These are phyloP conservation scores for Colletotrichum sp. DNA, from an alignment of 2,329 filamentous ascomycete species.

Conservation along the genomic window DNA sequence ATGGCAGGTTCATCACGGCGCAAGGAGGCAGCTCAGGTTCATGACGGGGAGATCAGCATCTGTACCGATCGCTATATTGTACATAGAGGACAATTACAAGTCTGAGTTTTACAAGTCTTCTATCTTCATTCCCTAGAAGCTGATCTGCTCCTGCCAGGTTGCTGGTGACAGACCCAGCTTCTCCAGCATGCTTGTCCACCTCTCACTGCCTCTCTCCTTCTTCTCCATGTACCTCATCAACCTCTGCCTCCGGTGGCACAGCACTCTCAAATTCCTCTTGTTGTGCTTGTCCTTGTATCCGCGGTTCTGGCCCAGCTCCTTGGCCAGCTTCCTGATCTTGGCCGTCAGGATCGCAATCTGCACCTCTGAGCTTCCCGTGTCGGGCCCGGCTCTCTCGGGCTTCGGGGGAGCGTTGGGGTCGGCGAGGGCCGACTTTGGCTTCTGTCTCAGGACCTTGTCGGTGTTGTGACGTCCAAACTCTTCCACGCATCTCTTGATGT, in stretches of 20 bases:
- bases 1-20: slow-evolving; percentile 39
- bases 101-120: slow-evolving; percentile 45
- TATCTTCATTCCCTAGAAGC: slow-evolving; percentile 52
- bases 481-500: slow-evolving; percentile 83
- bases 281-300: slow-evolving; percentile 91
- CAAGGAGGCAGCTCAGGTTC: slow-evolving; percentile 23
- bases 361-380: slow-evolving; percentile 96
- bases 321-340: slow-evolving; percentile 85
- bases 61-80: slow-evolving; percentile 44
- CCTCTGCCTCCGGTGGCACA: slow-evolving; percentile 91
- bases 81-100: slow-evolving; percentile 51
- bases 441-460: slow-evolving; percentile 71
- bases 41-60: slow-evolving; percentile 25
- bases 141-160: slow-evolving; percentile 91
- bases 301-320: slow-evolving; percentile 69
- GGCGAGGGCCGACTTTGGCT: slow-evolving; percentile 53
- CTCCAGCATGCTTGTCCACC: slow-evolving; percentile 87
- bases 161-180: slow-evolving; percentile 86
- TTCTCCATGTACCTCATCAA: slow-evolving; percentile 83
- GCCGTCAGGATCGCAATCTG: slow-evolving; percentile 94
- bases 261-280: slow-evolving; percentile 84
- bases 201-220: slow-evolving; percentile 88
- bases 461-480: slow-evolving; percentile 92
- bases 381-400: slow-evolving; percentile 75
- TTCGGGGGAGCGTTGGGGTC: slow-evolving; percentile 42